Evolutionary conservation across 345 rosid genomes (phyloP).

Genomic region (Crucihimalaya himalaica): DNA sequence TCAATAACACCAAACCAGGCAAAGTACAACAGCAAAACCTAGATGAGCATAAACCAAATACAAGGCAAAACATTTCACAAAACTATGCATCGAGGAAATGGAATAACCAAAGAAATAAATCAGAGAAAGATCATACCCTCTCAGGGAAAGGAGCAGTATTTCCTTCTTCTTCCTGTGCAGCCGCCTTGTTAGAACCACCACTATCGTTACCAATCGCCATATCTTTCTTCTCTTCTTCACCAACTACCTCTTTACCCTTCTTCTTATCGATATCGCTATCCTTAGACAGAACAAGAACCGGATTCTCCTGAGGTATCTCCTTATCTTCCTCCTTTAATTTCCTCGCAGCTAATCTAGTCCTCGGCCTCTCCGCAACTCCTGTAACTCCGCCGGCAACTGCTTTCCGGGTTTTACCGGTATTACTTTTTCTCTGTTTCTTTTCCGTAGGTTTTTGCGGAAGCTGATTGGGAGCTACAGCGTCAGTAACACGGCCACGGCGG

Average conservation of each 20-base stretch:
- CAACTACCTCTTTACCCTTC: slow-evolving; percentile 42
- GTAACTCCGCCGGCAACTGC: slow-evolving; percentile 42
- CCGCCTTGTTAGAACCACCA: slow-evolving; percentile 80
- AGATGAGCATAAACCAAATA: neutral
- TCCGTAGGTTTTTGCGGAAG: slow-evolving; percentile 28
- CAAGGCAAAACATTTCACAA: neutral
- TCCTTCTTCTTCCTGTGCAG: slow-evolving; percentile 88
- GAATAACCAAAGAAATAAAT: neutral
- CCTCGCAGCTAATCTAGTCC: slow-evolving; percentile 58
- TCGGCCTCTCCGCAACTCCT: slow-evolving; percentile 47
- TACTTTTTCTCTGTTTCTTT: slow-evolving; percentile 34
- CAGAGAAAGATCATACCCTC: slow-evolving; percentile 46
- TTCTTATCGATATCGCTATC: slow-evolving; percentile 36
- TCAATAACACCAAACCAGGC: too few species aligned
- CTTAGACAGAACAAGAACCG: slow-evolving; percentile 41
- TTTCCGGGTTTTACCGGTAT: slow-evolving; percentile 48
- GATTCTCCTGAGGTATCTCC: slow-evolving; percentile 32
- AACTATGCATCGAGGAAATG: neutral
- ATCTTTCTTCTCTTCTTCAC: slow-evolving; percentile 38
- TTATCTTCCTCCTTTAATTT: slow-evolving; percentile 48
- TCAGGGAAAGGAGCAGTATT: slow-evolving; percentile 89
- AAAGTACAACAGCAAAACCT: neutral
- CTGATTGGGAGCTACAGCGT: slow-evolving; percentile 38
- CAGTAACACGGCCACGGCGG: slow-evolving; percentile 62
- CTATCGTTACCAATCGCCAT: slow-evolving; percentile 63